phyloP scores from a whole-genome alignment of 306 rosid species.

The Vigna trinervia region DNA sequence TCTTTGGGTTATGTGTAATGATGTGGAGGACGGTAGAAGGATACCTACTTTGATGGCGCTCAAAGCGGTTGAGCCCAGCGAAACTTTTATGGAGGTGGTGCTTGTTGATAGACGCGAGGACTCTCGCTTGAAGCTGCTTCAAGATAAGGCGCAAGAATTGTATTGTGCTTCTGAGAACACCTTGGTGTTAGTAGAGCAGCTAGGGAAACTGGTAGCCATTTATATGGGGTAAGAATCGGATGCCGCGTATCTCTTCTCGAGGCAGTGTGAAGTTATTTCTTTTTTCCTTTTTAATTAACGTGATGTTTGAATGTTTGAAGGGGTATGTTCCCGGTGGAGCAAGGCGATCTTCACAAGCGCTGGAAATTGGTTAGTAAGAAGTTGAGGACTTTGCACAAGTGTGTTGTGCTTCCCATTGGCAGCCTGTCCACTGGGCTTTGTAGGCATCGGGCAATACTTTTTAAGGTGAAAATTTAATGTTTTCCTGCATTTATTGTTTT shows the following conservation, averaged over 20 bases:
- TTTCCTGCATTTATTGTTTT: slow-evolving; percentile 5
- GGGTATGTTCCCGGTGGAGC: slow-evolving; percentile 83
- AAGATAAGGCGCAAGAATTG: slow-evolving; percentile 85
- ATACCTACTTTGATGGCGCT: slow-evolving; percentile 76
- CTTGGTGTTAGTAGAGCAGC: slow-evolving; percentile 75
- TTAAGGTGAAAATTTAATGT: slow-evolving; percentile 69
- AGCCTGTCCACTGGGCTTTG: slow-evolving; percentile 88
- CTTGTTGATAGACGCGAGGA: slow-evolving; percentile 76
- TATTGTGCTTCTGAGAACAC: slow-evolving; percentile 74
- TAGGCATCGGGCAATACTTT: slow-evolving; percentile 97
- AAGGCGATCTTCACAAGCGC: slow-evolving; percentile 79
- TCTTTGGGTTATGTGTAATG: slow-evolving; percentile 95
- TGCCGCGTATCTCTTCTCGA: background rate
- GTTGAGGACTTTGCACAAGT: slow-evolving; percentile 75
- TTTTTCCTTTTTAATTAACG: background rate
- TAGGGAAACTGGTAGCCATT: slow-evolving; percentile 92
- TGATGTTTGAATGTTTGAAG: slow-evolving; percentile 54
- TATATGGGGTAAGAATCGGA: slow-evolving; percentile 78
- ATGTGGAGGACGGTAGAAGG: slow-evolving; percentile 64
- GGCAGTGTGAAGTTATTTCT: background rate
- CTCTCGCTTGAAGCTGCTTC: slow-evolving; percentile 81
- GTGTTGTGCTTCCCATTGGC: slow-evolving; percentile 92
- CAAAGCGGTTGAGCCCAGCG: slow-evolving; percentile 67
- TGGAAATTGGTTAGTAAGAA: slow-evolving; percentile 88
- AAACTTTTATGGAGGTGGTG: slow-evolving; percentile 87